phyloP scores from a whole-genome alignment of 2,329 filamentous ascomycete genomes.

The Phaeosphaeriaceae sp. region DNA sequence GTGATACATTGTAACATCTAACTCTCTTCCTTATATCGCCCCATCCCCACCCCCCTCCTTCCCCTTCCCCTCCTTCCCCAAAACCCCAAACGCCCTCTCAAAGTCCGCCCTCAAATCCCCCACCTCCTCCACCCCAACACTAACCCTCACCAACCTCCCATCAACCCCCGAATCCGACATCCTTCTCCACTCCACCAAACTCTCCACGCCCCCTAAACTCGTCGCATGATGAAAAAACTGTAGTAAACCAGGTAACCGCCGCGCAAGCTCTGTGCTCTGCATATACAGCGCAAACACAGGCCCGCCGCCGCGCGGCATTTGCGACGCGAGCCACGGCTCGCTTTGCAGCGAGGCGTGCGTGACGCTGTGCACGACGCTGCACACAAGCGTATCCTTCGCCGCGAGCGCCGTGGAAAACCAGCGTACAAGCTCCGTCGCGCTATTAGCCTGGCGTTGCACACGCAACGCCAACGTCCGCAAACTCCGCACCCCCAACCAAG shows the following conservation, averaged over 20 bases:
- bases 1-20: too few species aligned
- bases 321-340: conserved; percentile 73
- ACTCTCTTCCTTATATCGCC: too few species aligned
- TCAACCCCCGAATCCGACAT: conserved; percentile 83
- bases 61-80: conserved; percentile 12
- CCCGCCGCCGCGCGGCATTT: conserved; percentile 92
- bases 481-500: conserved; percentile 89
- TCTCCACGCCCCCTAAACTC: conserved; percentile 91
- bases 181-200: conserved; percentile 92
- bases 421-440: too few species aligned
- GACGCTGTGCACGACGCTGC: conserved; percentile 65
- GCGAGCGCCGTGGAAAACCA: too few species aligned
- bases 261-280: conserved; percentile 66
- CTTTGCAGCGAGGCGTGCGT: conserved; percentile 82
- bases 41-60: background rate
- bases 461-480: conserved; percentile 85
- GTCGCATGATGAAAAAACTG: conserved; percentile 92
- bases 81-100: conserved; percentile 31
- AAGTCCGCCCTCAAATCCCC: conserved; percentile 84
- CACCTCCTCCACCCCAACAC: conserved; percentile 84
- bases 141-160: conserved; percentile 75
- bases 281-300: conserved; percentile 83
- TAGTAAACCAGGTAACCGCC: conserved; percentile 76
- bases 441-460: conserved; percentile 79
- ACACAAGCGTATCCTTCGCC: too few species aligned